A percentile compares a stretch with the other conserved stretches of the same genome.
These are phyloP conservation scores for Phialocephala subalpina DNA, from an alignment of 2,329 filamentous ascomycete species.

Conservation along the genomic window DNA sequence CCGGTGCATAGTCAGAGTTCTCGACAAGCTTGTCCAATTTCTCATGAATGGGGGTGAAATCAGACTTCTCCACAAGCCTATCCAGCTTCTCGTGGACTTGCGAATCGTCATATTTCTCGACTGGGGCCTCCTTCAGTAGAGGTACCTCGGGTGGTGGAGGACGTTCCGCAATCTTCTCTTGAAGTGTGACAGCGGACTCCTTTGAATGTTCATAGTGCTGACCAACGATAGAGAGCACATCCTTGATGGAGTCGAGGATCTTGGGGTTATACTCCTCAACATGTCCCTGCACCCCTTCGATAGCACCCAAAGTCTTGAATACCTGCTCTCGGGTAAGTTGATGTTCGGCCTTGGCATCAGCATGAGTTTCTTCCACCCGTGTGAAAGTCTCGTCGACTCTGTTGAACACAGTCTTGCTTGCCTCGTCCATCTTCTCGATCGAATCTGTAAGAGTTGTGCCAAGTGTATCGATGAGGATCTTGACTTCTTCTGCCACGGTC, in stretches of 20 bases:
- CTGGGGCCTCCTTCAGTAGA: slow-evolving; percentile 59
- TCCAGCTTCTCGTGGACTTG: slow-evolving; percentile 60
- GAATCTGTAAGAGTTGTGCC: slow-evolving; percentile 82
- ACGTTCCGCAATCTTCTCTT: slow-evolving; percentile 64
- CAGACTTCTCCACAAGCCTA: slow-evolving; percentile 68
- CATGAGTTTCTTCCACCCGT: slow-evolving; percentile 78
- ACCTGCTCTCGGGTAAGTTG: slow-evolving; percentile 84
- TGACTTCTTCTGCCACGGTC: slow-evolving; percentile 85
- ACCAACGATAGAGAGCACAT: slow-evolving; percentile 82
- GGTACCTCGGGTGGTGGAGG: slow-evolving; percentile 62
- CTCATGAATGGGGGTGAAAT: slow-evolving; percentile 72
- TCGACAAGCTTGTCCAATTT: slow-evolving; percentile 86
- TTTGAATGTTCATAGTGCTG: slow-evolving; percentile 92
- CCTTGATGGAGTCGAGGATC: slow-evolving; percentile 84
- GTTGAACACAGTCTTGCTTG: slow-evolving; percentile 85
- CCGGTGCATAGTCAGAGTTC: slow-evolving; percentile 51
- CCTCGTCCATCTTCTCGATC: slow-evolving; percentile 85
- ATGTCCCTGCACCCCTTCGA: slow-evolving; percentile 80
- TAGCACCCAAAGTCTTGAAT: slow-evolving; percentile 74
- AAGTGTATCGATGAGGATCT: slow-evolving; percentile 84
- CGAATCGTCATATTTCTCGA: slow-evolving; percentile 67
- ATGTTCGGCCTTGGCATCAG: slow-evolving; percentile 80
- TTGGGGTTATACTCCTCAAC: slow-evolving; percentile 87
- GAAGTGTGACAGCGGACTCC: slow-evolving; percentile 62
- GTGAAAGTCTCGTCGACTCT: slow-evolving; percentile 81